Evolutionary conservation across 768 basidiomycete genomes (phyloP), one percentile per base, ranked within the genome.

Genomic region (Cyclocybe aegerita): DNA sequence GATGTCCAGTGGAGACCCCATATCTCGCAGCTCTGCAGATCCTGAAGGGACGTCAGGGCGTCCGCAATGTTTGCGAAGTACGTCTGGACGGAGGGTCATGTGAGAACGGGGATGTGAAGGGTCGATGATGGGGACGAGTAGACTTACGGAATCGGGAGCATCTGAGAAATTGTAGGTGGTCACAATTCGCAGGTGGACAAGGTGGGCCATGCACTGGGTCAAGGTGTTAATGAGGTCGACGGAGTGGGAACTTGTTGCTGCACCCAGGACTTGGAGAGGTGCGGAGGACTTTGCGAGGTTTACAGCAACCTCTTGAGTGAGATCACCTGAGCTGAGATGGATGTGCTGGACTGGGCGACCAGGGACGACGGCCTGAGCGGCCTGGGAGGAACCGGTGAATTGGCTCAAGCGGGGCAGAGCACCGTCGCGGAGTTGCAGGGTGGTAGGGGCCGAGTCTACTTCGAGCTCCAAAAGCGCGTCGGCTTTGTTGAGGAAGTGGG

Each of bases 1-100:
- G 81, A 82, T 42, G 78, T 75, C 86, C 88, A 90, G 56, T 85
- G 85, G 69, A 90, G 81, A 32, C 88, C 89, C 41, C 79, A 84
- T 29, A 90, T 78, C 62, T 90, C 88, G 60, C 88, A 88, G 40
- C 80, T 78, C 54, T 77, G 70, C 33, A 90, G 76, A 48, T 79
- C 68, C n/a, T 79, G 69, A 54, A 90, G 77, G 7, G 76, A 75
- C n/a, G 76, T 71, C 53, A 91, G 73, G 5, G 74, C 70, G 42
- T 69, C 67, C 46, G 85, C 78, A 38, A 86, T 79, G 54, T 83
- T 75, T 41, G 80, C 70, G 59, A 85, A 85, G 61, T 86, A 86
- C 14, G 75, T 71, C 85, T 90, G 60, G 23, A 23, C 12, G 48
- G 50, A 57, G 52, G 60, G 49, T 57, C 60, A 63, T 59, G 56